phyloP scores from a whole-genome alignment of 495 filamentous ascomycete genomes.

The Usnea hakonensis region DNA sequence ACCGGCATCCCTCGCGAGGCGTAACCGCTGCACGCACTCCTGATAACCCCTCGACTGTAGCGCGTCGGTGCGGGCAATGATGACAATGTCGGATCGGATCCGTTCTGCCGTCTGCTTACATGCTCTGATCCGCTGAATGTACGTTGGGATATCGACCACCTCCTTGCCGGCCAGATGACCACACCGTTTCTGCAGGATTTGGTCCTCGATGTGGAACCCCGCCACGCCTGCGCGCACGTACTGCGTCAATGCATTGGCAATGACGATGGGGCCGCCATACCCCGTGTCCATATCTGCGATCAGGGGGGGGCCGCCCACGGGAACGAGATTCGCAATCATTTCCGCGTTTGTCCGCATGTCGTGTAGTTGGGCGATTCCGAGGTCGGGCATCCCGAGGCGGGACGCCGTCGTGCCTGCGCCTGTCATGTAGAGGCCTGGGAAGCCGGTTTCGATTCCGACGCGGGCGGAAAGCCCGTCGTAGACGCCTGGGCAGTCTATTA shows the following conservation, averaged over 20 bases:
- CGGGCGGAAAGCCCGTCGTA: not conserved
- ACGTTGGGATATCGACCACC: conserved; percentile 46
- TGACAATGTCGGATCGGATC: conserved; percentile 49
- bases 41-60: conserved; percentile 55
- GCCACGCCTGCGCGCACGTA: conserved; percentile 61
- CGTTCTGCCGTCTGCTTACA: conserved; percentile 41
- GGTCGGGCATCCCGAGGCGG: not conserved
- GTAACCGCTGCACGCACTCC: conserved; percentile 48
- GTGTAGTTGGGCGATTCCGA: not conserved
- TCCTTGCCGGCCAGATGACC: conserved; percentile 55
- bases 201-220: conserved; percentile 65
- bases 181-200: conserved; percentile 58
- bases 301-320: conserved; percentile 45
- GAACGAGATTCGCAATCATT: conserved; percentile 37
- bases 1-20: conserved; percentile 46
- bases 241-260: conserved; percentile 49
- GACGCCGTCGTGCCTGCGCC: not conserved
- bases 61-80: conserved; percentile 64
- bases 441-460: not conserved
- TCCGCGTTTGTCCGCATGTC: not conserved
- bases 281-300: conserved; percentile 65
- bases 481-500: not conserved
- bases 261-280: conserved; percentile 53
- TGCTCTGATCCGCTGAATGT: conserved; percentile 46
- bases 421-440: not conserved